These are phyloP conservation scores for Diaporthe aspalathi DNA, from an alignment of 2,329 filamentous ascomycete species.

Conservation along the genomic window DNA sequence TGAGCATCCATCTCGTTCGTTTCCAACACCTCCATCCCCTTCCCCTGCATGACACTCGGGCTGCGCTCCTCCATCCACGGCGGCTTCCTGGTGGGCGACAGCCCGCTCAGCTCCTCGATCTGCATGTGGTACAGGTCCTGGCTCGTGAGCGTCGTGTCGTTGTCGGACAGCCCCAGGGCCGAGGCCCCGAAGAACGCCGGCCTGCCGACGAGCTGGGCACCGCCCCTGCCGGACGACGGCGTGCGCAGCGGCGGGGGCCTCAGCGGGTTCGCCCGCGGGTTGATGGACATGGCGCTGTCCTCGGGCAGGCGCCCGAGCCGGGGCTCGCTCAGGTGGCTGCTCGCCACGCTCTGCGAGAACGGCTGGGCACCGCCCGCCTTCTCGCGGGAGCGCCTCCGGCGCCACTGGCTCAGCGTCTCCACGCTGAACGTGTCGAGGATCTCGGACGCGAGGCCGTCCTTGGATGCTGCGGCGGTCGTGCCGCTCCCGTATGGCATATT, in stretches of 20 bases:
- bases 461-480: background rate
- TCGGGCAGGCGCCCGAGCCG: background rate
- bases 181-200: background rate
- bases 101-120: slow-evolving; percentile 1
- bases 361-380: background rate
- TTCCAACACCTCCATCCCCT: background rate
- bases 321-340: slow-evolving; percentile 28
- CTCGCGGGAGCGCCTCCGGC: background rate
- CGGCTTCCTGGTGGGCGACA: slow-evolving; percentile 3
- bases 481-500: slow-evolving; percentile 24
- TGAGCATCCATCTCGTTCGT: background rate
- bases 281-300: slow-evolving; percentile 20
- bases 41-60: slow-evolving; percentile 20
- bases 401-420: slow-evolving; percentile 9
- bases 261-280: slow-evolving; percentile 4
- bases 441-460: slow-evolving; percentile 23
- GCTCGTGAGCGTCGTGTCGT: background rate
- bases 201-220: background rate
- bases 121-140: slow-evolving; percentile 12
- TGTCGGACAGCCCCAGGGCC: background rate
- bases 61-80: slow-evolving; percentile 24
- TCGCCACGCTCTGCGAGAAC: slow-evolving; percentile 15
- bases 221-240: background rate
- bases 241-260: slow-evolving; percentile 14
- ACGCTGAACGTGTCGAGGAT: slow-evolving; percentile 28